Evolutionary conservation across 306 rosid genomes (phyloP), one percentile per base, ranked within the genome.

Genomic region (Calophaca sinica): DNA sequence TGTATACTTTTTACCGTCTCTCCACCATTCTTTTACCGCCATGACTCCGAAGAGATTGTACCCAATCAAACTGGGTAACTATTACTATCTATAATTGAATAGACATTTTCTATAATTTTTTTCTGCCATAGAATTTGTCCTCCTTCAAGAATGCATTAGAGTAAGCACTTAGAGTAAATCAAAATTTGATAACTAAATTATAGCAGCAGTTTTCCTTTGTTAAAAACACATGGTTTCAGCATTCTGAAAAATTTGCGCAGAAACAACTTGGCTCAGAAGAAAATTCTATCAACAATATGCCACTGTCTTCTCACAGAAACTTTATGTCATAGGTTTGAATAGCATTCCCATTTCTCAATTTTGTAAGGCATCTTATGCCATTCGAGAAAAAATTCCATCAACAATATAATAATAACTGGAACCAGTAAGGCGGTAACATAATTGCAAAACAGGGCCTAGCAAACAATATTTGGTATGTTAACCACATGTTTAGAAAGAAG

Each of bases 381-480:
- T 20, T 53, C 8, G 11, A 7, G 5, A 31, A 20, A 61, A 32
- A 12, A 12, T 4, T 31, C 14, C 69, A 46, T 59, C 26, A 72
- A 57, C 53, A 49, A 62, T 10, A 54, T 41, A 42, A 39, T 52
- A 50, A 51, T 59, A 28, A 13, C 44, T 31, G 20, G 50, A 65
- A 35, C 35, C 41, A 46, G 48, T 42, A 42, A 42, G 42, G 42
- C 7, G 1, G 33, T n/a, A 31, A n/a, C 33, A 29, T 31, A 62
- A 14, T 28, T 45, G 8, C 69, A 49, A 61, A 45, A 59, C 2
- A 45, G 48, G 41, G 59, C 78, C 10, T 51, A 38, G 49, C 52
- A 62, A 62, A 61, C 48, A 64, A 52, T 64, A 29, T 32, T 12
- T 42, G 36, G 54, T 42, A 29, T 65, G n/a, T 57, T 29, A 33